Evolutionary conservation across 2,329 filamentous ascomycete species (phyloP).

Genomic region (Penicillium frequentans): DNA sequence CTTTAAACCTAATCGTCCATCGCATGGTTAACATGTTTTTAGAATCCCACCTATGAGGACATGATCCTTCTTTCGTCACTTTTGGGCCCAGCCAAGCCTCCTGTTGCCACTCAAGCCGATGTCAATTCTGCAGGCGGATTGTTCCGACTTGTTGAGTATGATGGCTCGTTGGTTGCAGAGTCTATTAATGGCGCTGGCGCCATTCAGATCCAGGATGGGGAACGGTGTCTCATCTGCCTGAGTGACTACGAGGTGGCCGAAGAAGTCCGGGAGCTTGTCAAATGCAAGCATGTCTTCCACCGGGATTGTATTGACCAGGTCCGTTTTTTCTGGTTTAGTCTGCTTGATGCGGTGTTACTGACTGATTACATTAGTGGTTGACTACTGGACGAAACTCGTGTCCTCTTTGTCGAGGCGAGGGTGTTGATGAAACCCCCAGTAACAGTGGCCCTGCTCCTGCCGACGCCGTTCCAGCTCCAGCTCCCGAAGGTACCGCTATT

Average conservation of each 20-base stretch:
- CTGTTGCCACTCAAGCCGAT: conserved; percentile 65
- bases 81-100: conserved; percentile 67
- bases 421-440: conserved; percentile 39
- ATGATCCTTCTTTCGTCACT: conserved; percentile 69
- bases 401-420: conserved; percentile 40
- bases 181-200: conserved; percentile 40
- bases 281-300: conserved; percentile 68
- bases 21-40: background rate
- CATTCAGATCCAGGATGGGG: conserved; percentile 43
- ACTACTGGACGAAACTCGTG: conserved; percentile 54
- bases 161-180: conserved; percentile 48
- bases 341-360: conserved; percentile 23
- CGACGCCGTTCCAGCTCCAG: conserved; percentile 14
- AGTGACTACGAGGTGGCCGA: conserved; percentile 65
- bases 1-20: background rate
- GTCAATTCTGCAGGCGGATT: conserved; percentile 62
- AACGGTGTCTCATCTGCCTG: conserved; percentile 67
- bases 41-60: conserved; percentile 68
- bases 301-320: conserved; percentile 70
- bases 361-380: conserved; percentile 56
- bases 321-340: conserved; percentile 28
- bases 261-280: conserved; percentile 59
- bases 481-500: conserved; percentile 12
- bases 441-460: conserved; percentile 16
- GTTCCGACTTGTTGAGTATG: conserved; percentile 52